Percentiles rank a stretch among this genome's conserved stretches.
Evolutionary conservation across 2,329 filamentous ascomycete species (phyloP).

Genomic region (Ophiostoma novo-ulmi): DNA sequence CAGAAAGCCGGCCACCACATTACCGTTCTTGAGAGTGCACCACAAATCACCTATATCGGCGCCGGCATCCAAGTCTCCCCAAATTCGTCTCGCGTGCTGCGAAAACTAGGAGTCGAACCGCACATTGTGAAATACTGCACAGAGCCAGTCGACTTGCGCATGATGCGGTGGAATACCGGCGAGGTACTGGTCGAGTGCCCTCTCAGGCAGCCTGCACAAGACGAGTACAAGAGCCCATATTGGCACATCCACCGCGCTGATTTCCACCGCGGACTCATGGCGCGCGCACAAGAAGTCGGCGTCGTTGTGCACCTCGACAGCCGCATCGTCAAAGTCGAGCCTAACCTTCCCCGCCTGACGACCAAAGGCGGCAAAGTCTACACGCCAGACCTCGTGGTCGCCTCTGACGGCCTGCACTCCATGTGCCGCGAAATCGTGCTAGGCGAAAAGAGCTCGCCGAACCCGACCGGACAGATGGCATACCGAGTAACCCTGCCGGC

Average conservation of each 20-base stretch:
- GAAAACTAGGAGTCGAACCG: slow-evolving; percentile 46
- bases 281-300: slow-evolving; percentile 21
- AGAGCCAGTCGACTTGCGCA: slow-evolving; percentile 44
- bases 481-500: slow-evolving; percentile 42
- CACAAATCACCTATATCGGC: slow-evolving; percentile 35
- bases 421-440: slow-evolving; percentile 22
- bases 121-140: slow-evolving; percentile 38
- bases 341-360: slow-evolving; percentile 12
- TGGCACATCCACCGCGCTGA: slow-evolving; percentile 26
- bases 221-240: slow-evolving; percentile 47
- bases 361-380: slow-evolving; percentile 9
- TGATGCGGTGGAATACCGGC: slow-evolving; percentile 49
- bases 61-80: slow-evolving; percentile 52
- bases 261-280: slow-evolving; percentile 23
- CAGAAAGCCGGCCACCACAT: slow-evolving; percentile 23
- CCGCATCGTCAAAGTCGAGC: slow-evolving; percentile 22
- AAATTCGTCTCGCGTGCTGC: slow-evolving; percentile 46
- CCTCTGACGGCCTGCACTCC: slow-evolving; percentile 25
- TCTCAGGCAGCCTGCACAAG: slow-evolving; percentile 44
- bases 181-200: slow-evolving; percentile 48
- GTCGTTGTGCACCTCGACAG: slow-evolving; percentile 20
- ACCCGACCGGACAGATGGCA: slow-evolving; percentile 46
- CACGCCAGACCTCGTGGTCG: slow-evolving; percentile 23
- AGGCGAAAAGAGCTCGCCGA: slow-evolving; percentile 24
- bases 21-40: slow-evolving; percentile 32